Percentiles rank a stretch among this genome's conserved stretches.
Evolutionary conservation across 2,329 filamentous ascomycete species (phyloP).

Genomic region (Tricladium varicosporioides): DNA sequence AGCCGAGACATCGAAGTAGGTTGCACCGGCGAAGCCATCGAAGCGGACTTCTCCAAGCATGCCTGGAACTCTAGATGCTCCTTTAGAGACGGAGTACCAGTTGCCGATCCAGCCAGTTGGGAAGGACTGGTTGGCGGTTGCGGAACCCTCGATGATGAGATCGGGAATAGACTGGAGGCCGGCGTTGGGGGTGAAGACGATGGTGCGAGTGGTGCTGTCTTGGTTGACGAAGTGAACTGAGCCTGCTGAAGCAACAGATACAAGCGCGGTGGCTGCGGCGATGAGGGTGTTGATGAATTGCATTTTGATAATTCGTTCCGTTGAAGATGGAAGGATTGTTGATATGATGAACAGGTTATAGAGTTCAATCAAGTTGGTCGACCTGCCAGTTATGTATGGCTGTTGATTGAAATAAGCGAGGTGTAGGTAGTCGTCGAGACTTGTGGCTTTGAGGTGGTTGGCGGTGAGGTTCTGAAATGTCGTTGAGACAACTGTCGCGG

Average conservation of each 20-base stretch:
- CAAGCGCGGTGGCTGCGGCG: constrained; percentile 42
- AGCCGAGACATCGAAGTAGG: constrained; percentile 58
- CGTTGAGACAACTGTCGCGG: constrained; percentile 25
- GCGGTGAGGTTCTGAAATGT: constrained; percentile 13
- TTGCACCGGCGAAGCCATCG: constrained; percentile 46
- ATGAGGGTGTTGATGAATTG: constrained; percentile 44
- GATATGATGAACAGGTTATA: constrained; percentile 15
- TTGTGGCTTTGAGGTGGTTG: neutral
- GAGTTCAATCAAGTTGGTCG: constrained; percentile 27
- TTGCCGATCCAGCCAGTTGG: constrained; percentile 42
- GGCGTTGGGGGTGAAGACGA: constrained; percentile 30
- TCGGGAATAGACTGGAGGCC: constrained; percentile 19
- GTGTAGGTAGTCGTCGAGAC: constrained; percentile 23
- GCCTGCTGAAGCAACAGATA: constrained; percentile 45
- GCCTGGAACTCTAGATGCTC: constrained; percentile 41
- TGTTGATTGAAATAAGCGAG: constrained; percentile 12
- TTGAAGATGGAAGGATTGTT: constrained; percentile 23
- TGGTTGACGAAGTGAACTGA: constrained; percentile 58
- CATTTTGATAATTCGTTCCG: constrained; percentile 44
- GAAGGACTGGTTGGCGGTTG: constrained; percentile 38
- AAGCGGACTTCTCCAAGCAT: constrained; percentile 54
- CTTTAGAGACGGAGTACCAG: constrained; percentile 45
- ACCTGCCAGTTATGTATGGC: constrained; percentile 15
- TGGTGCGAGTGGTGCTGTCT: constrained; percentile 43
- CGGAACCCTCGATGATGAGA: constrained; percentile 23